Evolutionary conservation across 2,329 filamentous ascomycete species (phyloP).

Genomic region (Arthroderma uncinatum): DNA sequence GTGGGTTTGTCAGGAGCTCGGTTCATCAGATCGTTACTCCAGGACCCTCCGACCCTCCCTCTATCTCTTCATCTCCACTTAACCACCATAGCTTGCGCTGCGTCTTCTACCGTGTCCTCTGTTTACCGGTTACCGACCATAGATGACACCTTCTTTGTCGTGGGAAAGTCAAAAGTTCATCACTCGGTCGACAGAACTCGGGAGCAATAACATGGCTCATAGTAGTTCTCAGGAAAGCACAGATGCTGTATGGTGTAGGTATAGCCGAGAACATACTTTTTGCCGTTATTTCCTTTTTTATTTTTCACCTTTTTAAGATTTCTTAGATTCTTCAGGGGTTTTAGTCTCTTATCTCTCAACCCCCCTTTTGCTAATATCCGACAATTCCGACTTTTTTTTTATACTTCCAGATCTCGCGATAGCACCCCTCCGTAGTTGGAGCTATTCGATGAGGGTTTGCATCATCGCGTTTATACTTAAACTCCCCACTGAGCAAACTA

Average conservation of each 20-base stretch:
- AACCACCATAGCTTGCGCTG: background rate
- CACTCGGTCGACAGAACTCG: background rate
- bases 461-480: background rate
- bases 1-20: background rate
- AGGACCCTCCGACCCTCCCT: background rate
- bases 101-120: background rate
- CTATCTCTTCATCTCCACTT: background rate
- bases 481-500: background rate
- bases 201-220: background rate
- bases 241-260: background rate
- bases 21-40: conserved; percentile 1
- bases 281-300: background rate
- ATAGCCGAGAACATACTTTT: too few relatives aligned
- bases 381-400: background rate
- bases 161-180: background rate
- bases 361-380: background rate
- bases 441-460: background rate
- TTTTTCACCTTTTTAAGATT: background rate
- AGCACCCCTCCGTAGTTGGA: background rate
- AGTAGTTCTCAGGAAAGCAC: background rate
- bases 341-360: background rate
- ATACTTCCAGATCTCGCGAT: background rate
- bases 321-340: background rate
- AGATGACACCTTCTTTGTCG: background rate
- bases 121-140: background rate